phyloP scores from a whole-genome alignment of 1,139 yeast genomes.

The Yamadazyma atmosphaerica region DNA sequence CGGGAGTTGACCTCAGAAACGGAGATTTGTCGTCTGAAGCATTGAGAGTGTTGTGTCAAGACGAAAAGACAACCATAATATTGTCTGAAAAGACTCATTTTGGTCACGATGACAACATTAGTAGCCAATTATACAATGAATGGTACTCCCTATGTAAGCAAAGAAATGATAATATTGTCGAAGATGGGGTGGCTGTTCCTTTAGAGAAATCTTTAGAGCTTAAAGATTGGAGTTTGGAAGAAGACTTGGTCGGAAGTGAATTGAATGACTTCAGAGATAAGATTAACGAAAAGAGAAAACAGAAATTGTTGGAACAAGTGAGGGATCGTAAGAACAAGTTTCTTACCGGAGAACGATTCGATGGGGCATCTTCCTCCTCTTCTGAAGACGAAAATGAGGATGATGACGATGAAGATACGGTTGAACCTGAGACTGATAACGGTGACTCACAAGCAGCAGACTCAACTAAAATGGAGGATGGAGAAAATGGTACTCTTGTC shows the following conservation, averaged over 20 bases:
- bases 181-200: slow-evolving; percentile 61
- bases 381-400: slow-evolving; percentile 34
- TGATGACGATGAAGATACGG: slow-evolving; percentile 17
- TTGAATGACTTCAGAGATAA: slow-evolving; percentile 47
- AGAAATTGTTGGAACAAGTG: slow-evolving; percentile 52
- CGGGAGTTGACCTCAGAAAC: slow-evolving; percentile 66
- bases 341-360: slow-evolving; percentile 43
- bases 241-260: slow-evolving; percentile 50
- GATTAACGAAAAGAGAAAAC: slow-evolving; percentile 44
- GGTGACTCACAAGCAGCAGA: slow-evolving; percentile 1
- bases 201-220: slow-evolving; percentile 39
- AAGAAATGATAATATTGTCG: slow-evolving; percentile 39
- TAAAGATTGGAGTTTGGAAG: slow-evolving; percentile 44
- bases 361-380: slow-evolving; percentile 29
- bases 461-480: slow-evolving; percentile 2
- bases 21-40: slow-evolving; percentile 65
- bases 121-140: slow-evolving; percentile 44
- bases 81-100: slow-evolving; percentile 62
- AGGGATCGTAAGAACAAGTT: slow-evolving; percentile 57
- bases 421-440: not conserved
- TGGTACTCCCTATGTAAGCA: slow-evolving; percentile 54
- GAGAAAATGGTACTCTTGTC: slow-evolving; percentile 8
- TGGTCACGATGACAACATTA: slow-evolving; percentile 28
- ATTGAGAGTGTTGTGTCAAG: slow-evolving; percentile 58
- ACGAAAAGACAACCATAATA: slow-evolving; percentile 67